Base-by-base conservation (phyloP, 495 filamentous ascomycete species). In the Elaphomyces granulatus region DNA sequence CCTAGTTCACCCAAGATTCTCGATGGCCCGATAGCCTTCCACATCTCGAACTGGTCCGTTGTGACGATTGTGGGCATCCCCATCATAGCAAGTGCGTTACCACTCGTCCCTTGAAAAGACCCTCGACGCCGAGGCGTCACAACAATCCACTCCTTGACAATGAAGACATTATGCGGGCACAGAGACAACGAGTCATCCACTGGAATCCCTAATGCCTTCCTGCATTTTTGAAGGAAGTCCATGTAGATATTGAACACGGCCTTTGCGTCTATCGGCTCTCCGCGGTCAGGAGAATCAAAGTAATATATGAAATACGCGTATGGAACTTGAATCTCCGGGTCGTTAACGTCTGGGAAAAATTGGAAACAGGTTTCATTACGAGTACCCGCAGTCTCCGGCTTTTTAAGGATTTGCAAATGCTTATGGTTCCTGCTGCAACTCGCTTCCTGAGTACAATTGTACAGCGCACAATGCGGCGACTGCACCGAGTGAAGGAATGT, bases 391-490 rank as follows among this genome's bases (percentile, higher is more conserved):
- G 14, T 14, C 14, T 36, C 14, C 33, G 33, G 33, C 9, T 15
- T 36, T n/a, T 14, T 15, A 14, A 58, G 26, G 3, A 58, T 12
- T 14, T 58, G 55, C 45, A 56, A 46, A 43, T 58, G 55, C 50
- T 58, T 58, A 40, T 58, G 55, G 41, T 51, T 32, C n/a, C 55
- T 34, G 34, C 53, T 56, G 40, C 55, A 55, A 14, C 55, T 53
- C 40, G 47, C 42, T n/a, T 42, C 32, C 28, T 49, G 20, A 10
- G 52, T 53, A 34, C 53, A 54, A 46, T 58, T 58, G 42, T 47
- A 58, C 21, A 56, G 36, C n/a, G 41, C 23, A 28, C 6, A 28
- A 28, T 28, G 23, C 6, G 23, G 23, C 23, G 23, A 28, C 23
- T 12, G 23, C 12, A 28, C 23, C 12, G 23, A 28, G 12, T 28